Evolutionary conservation across 2,329 filamentous ascomycete species (phyloP).

Genomic region (Aspergillus sergii): DNA sequence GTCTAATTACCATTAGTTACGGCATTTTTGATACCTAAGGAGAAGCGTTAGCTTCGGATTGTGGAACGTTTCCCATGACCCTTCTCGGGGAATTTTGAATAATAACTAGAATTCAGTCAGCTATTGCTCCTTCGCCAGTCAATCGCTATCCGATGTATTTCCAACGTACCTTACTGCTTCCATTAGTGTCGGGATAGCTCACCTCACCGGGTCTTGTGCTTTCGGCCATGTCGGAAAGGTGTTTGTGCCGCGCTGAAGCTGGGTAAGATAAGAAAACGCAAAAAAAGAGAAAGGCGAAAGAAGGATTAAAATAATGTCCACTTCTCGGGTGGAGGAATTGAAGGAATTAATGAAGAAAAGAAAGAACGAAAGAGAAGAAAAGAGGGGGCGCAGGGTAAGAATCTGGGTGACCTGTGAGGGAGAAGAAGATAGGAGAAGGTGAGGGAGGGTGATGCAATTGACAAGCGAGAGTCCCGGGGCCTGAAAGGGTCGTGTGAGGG

Average conservation of each 20-base stretch:
- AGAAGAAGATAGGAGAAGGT: slow-evolving; percentile 16
- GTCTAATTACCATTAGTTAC: slow-evolving; percentile 28
- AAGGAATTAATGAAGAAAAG: slow-evolving; percentile 9
- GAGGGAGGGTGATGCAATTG: slow-evolving; percentile 23
- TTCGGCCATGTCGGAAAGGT: slow-evolving; percentile 34
- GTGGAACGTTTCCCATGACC: slow-evolving; percentile 12
- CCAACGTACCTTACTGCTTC: slow-evolving; percentile 41
- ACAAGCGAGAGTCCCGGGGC: slow-evolving; percentile 16
- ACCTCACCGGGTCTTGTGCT: slow-evolving; percentile 32
- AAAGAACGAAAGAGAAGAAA: slow-evolving; percentile 10
- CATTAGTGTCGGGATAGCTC: slow-evolving; percentile 41
- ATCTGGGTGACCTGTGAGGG: slow-evolving; percentile 8
- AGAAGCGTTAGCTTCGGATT: slow-evolving; percentile 20
- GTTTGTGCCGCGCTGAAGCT: slow-evolving; percentile 23
- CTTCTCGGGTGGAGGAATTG: slow-evolving; percentile 5
- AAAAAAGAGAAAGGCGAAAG: slow-evolving; percentile 7
- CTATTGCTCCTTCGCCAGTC: background rate
- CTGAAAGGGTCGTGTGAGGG: slow-evolving; percentile 19
- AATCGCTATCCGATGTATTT: background rate
- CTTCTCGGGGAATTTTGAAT: background rate
- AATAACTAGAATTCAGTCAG: background rate
- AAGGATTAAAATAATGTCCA: slow-evolving; percentile 6
- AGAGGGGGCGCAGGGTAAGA: slow-evolving; percentile 20
- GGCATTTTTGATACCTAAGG: slow-evolving; percentile 28
- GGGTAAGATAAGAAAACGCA: slow-evolving; percentile 11